These are phyloP conservation scores for Lodderomyces elongisporus DNA, from an alignment of 1,139 yeast genomes.

Conservation along the genomic window DNA sequence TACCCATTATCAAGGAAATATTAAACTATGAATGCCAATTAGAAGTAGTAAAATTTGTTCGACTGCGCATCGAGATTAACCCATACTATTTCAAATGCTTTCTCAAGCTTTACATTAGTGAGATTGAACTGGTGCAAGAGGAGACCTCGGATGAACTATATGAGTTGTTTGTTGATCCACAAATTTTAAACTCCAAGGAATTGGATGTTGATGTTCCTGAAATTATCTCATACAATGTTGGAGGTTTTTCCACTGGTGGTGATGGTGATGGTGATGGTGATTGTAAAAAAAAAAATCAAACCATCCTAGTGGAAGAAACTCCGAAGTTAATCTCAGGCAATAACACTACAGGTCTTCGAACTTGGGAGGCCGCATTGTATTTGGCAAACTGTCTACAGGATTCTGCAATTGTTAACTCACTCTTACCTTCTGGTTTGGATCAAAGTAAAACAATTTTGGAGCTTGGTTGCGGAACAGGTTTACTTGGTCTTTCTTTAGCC, in stretches of 20 bases:
- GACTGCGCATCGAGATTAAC: slow-evolving; percentile 27
- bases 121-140: slow-evolving; percentile 24
- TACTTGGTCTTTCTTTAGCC: slow-evolving; percentile 61
- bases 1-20: slow-evolving; percentile 5
- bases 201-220: slow-evolving; percentile 45
- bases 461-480: slow-evolving; percentile 87
- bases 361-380: slow-evolving; percentile 93
- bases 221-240: slow-evolving; percentile 40
- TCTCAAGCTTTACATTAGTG: slow-evolving; percentile 35
- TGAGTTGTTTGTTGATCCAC: slow-evolving; percentile 39
- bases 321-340: slow-evolving; percentile 63
- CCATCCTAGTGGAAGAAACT: slow-evolving; percentile 49
- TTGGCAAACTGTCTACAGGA: slow-evolving; percentile 45
- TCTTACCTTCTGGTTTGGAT: slow-evolving; percentile 8
- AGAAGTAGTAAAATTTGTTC: slow-evolving; percentile 10
- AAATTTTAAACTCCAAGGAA: slow-evolving; percentile 35
- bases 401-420: background rate
- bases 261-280: background rate
- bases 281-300: slow-evolving; percentile 8
- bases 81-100: slow-evolving; percentile 47
- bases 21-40: slow-evolving; percentile 10
- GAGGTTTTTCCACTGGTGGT: slow-evolving; percentile 17
- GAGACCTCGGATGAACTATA: slow-evolving; percentile 45
- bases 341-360: slow-evolving; percentile 84
- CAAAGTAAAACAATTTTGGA: slow-evolving; percentile 46